A percentile compares a stretch with the other conserved stretches of the same genome.
These are phyloP conservation scores for Trichophyton simii DNA, from an alignment of 2,329 filamentous ascomycete species.

Conservation along the genomic window DNA sequence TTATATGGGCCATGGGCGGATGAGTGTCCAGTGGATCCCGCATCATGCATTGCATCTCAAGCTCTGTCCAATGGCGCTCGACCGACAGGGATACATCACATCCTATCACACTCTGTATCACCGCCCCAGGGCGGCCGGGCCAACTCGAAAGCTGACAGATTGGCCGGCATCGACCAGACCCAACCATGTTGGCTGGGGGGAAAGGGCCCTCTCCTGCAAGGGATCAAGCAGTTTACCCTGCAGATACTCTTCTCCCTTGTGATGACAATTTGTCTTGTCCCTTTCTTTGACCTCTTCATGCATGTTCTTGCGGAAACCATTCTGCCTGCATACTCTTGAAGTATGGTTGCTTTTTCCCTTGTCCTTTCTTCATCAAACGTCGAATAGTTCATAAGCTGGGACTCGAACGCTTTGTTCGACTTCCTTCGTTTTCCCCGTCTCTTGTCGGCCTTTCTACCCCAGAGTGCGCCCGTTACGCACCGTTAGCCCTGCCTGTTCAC, in stretches of 20 bases:
- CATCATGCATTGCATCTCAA: background rate
- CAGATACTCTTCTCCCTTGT: background rate
- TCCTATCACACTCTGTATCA: constrained; percentile 4
- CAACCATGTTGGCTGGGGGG: background rate
- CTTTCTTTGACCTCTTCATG: background rate
- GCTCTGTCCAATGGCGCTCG: constrained; percentile 2
- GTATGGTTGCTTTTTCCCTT: background rate
- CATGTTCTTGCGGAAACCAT: background rate
- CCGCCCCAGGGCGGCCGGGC: background rate
- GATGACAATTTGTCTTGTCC: background rate
- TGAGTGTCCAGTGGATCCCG: background rate
- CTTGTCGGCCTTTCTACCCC: background rate
- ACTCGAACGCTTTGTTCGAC: background rate
- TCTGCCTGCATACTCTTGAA: background rate
- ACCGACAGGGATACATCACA: background rate
- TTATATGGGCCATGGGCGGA: background rate
- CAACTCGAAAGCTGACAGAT: background rate
- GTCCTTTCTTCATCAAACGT: background rate
- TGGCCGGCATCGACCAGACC: background rate
- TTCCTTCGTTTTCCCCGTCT: background rate
- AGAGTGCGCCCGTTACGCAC: background rate
- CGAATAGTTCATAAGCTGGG: background rate
- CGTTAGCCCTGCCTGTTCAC: background rate
- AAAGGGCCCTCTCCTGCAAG: background rate
- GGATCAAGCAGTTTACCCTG: background rate